Evolutionary conservation across 108 stramenopile genomes (phyloP).

Genomic region (Aurantiochytrium sp.): DNA sequence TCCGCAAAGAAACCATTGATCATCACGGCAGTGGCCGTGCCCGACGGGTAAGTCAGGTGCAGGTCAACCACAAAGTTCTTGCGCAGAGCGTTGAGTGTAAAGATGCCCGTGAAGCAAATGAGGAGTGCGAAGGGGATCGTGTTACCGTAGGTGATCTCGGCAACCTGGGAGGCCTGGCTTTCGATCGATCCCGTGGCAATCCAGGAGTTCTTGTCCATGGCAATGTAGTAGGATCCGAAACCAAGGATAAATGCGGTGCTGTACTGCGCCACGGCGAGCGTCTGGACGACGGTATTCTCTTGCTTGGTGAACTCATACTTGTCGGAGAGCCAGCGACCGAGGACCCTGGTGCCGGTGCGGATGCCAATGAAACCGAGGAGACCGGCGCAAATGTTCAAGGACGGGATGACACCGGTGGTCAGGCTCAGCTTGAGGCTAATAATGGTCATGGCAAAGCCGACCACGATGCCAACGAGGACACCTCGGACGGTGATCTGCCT

Average conservation of each 20-base stretch:
- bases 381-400: not conserved
- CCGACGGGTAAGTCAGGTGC: not conserved
- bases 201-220: not conserved
- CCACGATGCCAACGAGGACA: not conserved
- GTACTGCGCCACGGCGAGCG: not conserved
- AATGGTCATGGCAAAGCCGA: not conserved
- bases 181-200: not conserved
- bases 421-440: not conserved
- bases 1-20: not conserved
- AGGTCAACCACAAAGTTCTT: not conserved
- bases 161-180: not conserved
- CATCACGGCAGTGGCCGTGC: conserved; percentile 6
- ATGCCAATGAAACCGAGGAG: not conserved
- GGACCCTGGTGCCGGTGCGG: not conserved
- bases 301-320: not conserved
- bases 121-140: not conserved
- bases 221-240: conserved; percentile 18
- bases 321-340: not conserved
- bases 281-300: conserved; percentile 12
- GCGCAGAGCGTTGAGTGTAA: not conserved
- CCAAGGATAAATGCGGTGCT: not conserved
- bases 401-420: not conserved
- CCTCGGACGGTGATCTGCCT: not conserved
- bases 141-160: not conserved
- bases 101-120: not conserved